These are phyloP conservation scores for Lipomyces sp. DNA, from an alignment of 805 yeast genomes.

Conservation along the genomic window DNA sequence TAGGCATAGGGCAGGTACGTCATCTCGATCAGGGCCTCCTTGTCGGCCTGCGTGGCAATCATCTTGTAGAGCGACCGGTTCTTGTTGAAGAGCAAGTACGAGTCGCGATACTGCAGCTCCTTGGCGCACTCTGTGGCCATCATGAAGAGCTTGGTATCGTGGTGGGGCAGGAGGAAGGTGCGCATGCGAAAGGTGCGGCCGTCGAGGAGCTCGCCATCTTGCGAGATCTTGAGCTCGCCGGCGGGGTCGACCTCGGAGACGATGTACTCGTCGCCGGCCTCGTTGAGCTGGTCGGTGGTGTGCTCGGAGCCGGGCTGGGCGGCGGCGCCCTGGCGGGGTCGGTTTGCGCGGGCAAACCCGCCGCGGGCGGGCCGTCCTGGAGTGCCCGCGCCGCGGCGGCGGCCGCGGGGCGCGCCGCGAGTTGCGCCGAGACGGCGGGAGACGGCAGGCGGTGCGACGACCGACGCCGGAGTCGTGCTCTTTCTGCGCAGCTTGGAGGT, in stretches of 20 bases:
- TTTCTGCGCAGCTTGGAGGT: neutral
- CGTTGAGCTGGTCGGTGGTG: constrained; percentile 25
- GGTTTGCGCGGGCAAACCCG: constrained; percentile 4
- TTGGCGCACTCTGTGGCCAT: constrained; percentile 45
- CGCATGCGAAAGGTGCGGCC: constrained; percentile 43
- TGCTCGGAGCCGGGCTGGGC: constrained; percentile 20
- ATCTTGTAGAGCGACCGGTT: constrained; percentile 42
- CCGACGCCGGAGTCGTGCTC: too few species aligned
- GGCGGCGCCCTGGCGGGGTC: constrained; percentile 3
- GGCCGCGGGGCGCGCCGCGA: too few species aligned
- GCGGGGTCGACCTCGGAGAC: constrained; percentile 38
- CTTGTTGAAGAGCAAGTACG: constrained; percentile 50
- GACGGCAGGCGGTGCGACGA: neutral
- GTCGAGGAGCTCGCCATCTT: constrained; percentile 41
- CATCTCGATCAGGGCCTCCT: constrained; percentile 39
- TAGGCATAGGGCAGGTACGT: constrained; percentile 36
- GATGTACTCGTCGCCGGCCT: constrained; percentile 38
- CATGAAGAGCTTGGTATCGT: constrained; percentile 42
- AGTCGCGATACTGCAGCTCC: constrained; percentile 47
- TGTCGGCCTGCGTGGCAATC: constrained; percentile 41
- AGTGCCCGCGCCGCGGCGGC: neutral
- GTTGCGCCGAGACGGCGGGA: too few species aligned
- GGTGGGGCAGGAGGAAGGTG: constrained; percentile 43
- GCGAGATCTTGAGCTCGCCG: constrained; percentile 48
- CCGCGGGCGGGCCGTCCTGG: constrained; percentile 1